phyloP scores from a whole-genome alignment of 2,329 filamentous ascomycete species.

The Juglanconis oblonga region DNA sequence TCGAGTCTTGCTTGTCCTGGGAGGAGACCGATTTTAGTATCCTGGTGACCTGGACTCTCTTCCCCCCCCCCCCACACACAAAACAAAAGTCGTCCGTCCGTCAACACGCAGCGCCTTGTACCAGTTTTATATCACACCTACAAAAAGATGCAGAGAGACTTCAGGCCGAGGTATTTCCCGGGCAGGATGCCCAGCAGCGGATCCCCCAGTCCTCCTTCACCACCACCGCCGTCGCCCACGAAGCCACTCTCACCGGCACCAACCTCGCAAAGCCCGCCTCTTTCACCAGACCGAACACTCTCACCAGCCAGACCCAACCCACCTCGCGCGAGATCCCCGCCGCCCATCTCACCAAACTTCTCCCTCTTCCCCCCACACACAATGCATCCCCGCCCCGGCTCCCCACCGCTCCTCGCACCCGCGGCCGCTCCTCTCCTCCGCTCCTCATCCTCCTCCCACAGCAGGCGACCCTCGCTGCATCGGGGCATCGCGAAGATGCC shows the following conservation, averaged over 20 bases:
- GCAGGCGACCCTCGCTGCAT: neutral
- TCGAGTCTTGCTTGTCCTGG: too few species aligned
- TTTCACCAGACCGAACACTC: neutral
- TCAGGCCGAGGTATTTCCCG: neutral
- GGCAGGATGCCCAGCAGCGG: neutral
- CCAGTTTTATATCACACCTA: too few species aligned
- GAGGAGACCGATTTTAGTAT: too few species aligned
- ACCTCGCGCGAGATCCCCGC: neutral
- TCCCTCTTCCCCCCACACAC: neutral
- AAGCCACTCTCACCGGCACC: neutral
- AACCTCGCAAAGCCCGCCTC: neutral
- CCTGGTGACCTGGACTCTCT: too few species aligned
- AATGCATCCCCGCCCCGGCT: slow-evolving; percentile 5
- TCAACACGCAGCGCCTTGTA: too few species aligned
- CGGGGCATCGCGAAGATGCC: slow-evolving; percentile 11
- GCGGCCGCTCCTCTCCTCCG: neutral
- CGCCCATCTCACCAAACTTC: neutral
- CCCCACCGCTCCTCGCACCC: neutral
- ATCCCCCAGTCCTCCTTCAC: neutral
- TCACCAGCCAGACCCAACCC: neutral
- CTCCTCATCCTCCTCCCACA: neutral
- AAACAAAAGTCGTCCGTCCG: too few species aligned
- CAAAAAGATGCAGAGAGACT: neutral
- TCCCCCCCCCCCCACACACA: too few species aligned
- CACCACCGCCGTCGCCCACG: neutral